Conservation (phyloP, 2,329 filamentous ascomycete species). For the Coleophoma cylindrospora region DNA sequence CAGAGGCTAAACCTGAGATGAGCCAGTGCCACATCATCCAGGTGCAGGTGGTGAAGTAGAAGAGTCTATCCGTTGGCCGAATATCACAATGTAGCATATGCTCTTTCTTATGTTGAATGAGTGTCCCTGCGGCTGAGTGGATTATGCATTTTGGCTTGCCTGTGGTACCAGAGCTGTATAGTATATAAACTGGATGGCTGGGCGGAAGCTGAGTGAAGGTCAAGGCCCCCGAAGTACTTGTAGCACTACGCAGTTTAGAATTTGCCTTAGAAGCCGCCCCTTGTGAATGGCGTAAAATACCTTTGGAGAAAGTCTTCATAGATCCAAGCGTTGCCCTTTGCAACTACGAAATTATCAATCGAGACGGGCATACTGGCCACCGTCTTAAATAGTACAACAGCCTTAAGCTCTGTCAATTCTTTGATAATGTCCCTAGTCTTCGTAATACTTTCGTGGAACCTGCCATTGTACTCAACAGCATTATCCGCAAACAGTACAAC, state of each 20-base stretch:
- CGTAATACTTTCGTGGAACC: constrained; percentile 71
- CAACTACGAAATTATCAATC: constrained; percentile 10
- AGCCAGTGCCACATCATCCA: constrained; percentile 99
- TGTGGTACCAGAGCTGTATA: constrained; percentile 92
- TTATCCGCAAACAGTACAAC: constrained; percentile 84
- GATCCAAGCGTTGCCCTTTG: constrained; percentile 31
- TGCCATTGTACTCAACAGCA: constrained; percentile 85
- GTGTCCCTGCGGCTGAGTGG: constrained; percentile 82
- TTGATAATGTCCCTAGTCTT: constrained; percentile 77
- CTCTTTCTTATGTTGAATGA: constrained; percentile 97
- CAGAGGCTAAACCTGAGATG: constrained; percentile 76
- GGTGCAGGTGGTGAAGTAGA: constrained; percentile 92
- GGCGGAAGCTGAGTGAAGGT: constrained; percentile 74
- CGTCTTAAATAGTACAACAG: constrained; percentile 71
- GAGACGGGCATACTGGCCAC: constrained; percentile 33
- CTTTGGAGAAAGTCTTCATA: constrained; percentile 38
- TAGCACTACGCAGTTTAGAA: constrained; percentile 24
- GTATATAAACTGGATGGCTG: constrained; percentile 86
- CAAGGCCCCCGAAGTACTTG: constrained; percentile 32
- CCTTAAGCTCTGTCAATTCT: constrained; percentile 55
- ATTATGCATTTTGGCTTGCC: constrained; percentile 87
- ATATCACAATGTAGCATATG: constrained; percentile 85
- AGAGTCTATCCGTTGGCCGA: constrained; percentile 64
- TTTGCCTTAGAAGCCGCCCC: background rate
- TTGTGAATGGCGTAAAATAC: constrained; percentile 5